Percentiles rank a stretch among this genome's conserved stretches.
Conservation (phyloP, 1,284 basidiomycete species). For the Earliella scabrosa region DNA sequence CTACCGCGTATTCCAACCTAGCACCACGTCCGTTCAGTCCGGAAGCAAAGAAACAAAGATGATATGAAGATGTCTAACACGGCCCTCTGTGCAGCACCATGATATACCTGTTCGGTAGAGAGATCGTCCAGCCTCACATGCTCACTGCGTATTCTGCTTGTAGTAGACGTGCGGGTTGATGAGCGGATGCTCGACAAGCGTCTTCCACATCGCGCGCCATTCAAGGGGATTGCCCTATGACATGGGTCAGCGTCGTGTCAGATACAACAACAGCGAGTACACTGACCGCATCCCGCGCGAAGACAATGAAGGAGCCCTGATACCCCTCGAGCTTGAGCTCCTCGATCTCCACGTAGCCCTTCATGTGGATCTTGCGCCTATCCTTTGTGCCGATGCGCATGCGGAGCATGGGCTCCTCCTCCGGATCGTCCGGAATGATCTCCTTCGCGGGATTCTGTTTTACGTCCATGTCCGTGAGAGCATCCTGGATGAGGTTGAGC, state of each 20-base stretch:
- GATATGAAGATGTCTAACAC: too few species aligned
- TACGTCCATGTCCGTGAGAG: conserved; percentile 51
- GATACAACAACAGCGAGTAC: too few species aligned
- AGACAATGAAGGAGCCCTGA: conserved; percentile 65
- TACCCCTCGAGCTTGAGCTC: conserved; percentile 48
- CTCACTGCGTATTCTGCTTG: too few species aligned
- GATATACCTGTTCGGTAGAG: too few species aligned
- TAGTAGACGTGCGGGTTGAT: conserved; percentile 64
- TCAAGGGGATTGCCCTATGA: conserved; percentile 74
- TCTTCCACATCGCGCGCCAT: conserved; percentile 76
- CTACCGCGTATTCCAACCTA: too few species aligned
- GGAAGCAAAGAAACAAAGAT: too few species aligned
- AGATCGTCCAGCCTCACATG: too few species aligned
- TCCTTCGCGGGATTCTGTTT: conserved; percentile 49
- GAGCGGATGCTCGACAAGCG: conserved; percentile 49
- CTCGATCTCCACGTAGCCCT: conserved; percentile 74
- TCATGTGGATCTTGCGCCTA: conserved; percentile 60
- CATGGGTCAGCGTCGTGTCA: background rate
- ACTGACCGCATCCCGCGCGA: conserved; percentile 66
- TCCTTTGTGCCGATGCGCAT: conserved; percentile 71
- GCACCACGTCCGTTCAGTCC: too few species aligned
- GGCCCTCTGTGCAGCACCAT: too few species aligned
- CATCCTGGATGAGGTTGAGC: conserved; percentile 53
- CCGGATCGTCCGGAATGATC: conserved; percentile 9
- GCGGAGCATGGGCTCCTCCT: conserved; percentile 34